phyloP scores from a whole-genome alignment of 2,329 filamentous ascomycete species.

The Fusarium sp. region DNA sequence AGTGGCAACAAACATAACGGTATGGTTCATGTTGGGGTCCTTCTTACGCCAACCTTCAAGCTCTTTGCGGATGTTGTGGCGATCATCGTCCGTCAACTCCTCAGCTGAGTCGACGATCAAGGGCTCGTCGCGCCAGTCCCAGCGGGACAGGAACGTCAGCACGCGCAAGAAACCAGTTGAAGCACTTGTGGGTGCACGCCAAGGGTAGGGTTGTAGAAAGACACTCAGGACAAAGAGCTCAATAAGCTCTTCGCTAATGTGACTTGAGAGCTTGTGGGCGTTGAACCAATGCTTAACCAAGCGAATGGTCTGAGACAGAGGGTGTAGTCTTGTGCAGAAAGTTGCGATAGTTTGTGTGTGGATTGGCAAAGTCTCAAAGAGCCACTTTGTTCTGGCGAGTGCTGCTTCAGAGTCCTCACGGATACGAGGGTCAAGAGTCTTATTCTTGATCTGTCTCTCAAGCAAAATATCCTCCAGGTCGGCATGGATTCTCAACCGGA shows the following conservation, averaged over 20 bases:
- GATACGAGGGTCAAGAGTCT: conserved; percentile 70
- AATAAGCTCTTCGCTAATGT: conserved; percentile 83
- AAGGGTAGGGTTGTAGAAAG: conserved; percentile 86
- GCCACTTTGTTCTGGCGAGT: conserved; percentile 76
- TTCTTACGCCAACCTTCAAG: conserved; percentile 88
- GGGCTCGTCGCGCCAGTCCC: conserved; percentile 91
- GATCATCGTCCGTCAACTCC: conserved; percentile 70
- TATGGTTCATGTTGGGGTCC: conserved; percentile 87
- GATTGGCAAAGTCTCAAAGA: conserved; percentile 77
- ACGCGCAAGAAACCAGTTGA: conserved; percentile 85
- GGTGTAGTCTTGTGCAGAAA: conserved; percentile 81
- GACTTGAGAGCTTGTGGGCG: conserved; percentile 79
- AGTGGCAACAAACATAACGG: conserved; percentile 84
- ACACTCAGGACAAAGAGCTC: conserved; percentile 83
- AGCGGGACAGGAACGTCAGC: conserved; percentile 81
- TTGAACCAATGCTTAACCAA: conserved; percentile 91
- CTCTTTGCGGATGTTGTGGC: conserved; percentile 73
- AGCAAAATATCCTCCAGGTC: conserved; percentile 87
- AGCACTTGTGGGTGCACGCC: conserved; percentile 79
- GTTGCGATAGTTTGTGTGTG: conserved; percentile 86
- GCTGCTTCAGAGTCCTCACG: conserved; percentile 77
- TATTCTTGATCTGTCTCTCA: conserved; percentile 81
- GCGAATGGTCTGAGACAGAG: conserved; percentile 84
- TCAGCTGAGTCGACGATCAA: conserved; percentile 79
- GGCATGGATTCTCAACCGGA: conserved; percentile 88